Percentiles rank a stretch among this genome's conserved stretches.
phyloP scores from a whole-genome alignment of 257 asterid species.

The Solanum microdontum region DNA sequence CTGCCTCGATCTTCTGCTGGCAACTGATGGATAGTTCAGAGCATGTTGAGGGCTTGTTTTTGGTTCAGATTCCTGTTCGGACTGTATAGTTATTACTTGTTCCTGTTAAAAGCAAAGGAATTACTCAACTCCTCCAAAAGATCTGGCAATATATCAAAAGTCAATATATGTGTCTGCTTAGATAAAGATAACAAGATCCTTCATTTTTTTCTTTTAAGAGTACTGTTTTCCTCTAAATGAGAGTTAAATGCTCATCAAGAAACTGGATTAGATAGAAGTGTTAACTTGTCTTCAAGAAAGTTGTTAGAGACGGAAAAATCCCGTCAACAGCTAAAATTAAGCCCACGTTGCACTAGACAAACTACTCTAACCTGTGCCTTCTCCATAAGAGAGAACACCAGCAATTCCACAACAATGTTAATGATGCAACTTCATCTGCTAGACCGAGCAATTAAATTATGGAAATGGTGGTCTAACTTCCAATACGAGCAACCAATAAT shows the following conservation, averaged over 20 bases:
- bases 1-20: slow-evolving; percentile 24
- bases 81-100: neutral
- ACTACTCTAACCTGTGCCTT: neutral
- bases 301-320: neutral
- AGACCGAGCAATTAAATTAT: neutral
- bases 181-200: neutral
- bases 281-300: neutral
- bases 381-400: neutral
- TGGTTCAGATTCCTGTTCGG: slow-evolving; percentile 4
- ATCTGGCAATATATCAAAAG: neutral
- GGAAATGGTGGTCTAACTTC: neutral
- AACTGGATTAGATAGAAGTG: neutral
- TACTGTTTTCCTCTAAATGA: neutral
- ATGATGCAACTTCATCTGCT: neutral
- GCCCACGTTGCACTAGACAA: neutral
- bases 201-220: neutral
- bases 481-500: neutral
- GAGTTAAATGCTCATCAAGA: neutral
- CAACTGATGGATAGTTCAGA: slow-evolving; percentile 3
- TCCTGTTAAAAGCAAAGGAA: slow-evolving; percentile 24
- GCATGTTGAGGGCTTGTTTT: slow-evolving; percentile 8
- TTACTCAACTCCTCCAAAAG: slow-evolving; percentile 8
- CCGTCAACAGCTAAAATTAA: neutral
- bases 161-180: neutral
- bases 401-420: neutral